phyloP scores from a whole-genome alignment of 495 filamentous ascomycete genomes.

The Emericellopsis terricola region DNA sequence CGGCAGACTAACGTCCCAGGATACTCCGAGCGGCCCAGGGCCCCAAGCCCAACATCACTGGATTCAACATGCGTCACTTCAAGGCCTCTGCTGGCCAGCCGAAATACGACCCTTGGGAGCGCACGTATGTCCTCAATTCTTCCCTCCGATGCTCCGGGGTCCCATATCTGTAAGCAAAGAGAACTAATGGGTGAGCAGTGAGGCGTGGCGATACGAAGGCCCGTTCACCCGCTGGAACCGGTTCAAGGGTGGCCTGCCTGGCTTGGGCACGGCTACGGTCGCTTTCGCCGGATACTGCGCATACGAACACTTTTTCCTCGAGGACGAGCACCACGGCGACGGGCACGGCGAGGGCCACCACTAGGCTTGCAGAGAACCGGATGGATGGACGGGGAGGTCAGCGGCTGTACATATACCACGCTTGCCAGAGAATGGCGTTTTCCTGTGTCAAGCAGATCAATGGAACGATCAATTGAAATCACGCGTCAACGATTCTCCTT shows the following conservation, averaged over 20 bases:
- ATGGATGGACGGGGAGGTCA: background rate
- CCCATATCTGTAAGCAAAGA: background rate
- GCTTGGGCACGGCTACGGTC: constrained; percentile 77
- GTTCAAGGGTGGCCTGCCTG: constrained; percentile 71
- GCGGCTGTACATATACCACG: too few relatives aligned
- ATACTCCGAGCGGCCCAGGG: constrained; percentile 18
- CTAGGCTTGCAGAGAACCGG: constrained; percentile 3
- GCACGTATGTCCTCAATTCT: constrained; percentile 36
- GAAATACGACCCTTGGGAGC: constrained; percentile 76
- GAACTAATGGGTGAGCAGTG: constrained; percentile 30
- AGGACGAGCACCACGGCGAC: constrained; percentile 51
- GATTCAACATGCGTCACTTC: constrained; percentile 65
- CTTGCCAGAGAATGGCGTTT: background rate
- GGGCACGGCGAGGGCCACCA: constrained; percentile 23
- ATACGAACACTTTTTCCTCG: constrained; percentile 73
- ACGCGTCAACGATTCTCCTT: too few relatives aligned
- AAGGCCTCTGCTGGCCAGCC: constrained; percentile 44
- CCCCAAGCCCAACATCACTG: constrained; percentile 51
- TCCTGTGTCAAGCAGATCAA: background rate
- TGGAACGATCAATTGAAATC: too few relatives aligned
- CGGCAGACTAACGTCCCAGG: too few relatives aligned
- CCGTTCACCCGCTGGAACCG: constrained; percentile 77
- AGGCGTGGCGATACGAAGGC: constrained; percentile 85
- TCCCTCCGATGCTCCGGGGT: background rate
- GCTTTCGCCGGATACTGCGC: constrained; percentile 79